Base-by-base conservation (phyloP, 805 yeast genomes). In the Candida pini region DNA sequence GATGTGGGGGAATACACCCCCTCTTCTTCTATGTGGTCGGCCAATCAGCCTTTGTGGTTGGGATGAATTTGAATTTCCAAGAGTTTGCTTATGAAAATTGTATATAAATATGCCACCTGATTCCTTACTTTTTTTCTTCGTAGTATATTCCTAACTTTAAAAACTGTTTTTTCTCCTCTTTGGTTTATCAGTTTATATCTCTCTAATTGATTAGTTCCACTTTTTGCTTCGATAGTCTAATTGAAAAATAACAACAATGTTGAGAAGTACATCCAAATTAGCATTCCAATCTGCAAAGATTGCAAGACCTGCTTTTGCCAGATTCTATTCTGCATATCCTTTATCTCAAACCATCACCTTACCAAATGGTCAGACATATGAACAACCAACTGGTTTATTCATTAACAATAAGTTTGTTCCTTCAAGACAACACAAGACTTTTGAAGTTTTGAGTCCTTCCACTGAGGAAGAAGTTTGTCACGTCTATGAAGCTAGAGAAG, bases 301-400 rank as follows among this genome's bases (percentile, higher is more conserved):
- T 19, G 36, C 42, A 24, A 40, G 40, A 34, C 43, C 45, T 17
- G 31, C 45, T 25, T 33, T 40, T 23, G 21, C 37, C 49, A 45
- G 53, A 39, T 35, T 38, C 22, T 49, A 47, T 46, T 51, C 56
- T 14, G 33, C 43, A 24, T 51, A 64, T 45, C 66, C 75, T 43
- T 50, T 68, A 4, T 45, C 54, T 22, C 35, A 53, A 17, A 46
- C 54, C 15, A 56, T 73, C 36, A 69, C 63, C 19, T 65, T 83
- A 47, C 95, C 95, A 44, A 82, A 81, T 51, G 95, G 95, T 28
- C 63, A 52, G 34, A 51, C 66, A 22, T 74, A 74, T 43, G 70
- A 69, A 41, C 80, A 73, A 58, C 80, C 80, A 48, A 71, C 76
- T 21, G 80, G 79, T 47, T 58, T 73, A 51, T 73, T 71, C 63